Evolutionary conservation across 2,329 filamentous ascomycete species (phyloP).

Genomic region (Cordyceps javanica): DNA sequence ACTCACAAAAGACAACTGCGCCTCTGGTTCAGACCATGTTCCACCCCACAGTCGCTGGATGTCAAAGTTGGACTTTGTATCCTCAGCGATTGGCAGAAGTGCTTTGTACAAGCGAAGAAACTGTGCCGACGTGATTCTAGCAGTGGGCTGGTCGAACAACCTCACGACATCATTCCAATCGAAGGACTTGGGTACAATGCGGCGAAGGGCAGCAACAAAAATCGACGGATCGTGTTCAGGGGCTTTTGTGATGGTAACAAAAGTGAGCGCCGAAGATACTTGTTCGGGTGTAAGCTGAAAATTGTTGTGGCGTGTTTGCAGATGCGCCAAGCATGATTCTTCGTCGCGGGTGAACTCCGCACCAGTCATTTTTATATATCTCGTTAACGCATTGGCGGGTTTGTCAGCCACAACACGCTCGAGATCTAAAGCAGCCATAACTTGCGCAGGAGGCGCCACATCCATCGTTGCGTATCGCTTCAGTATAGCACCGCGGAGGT

Average conservation of each 20-base stretch:
- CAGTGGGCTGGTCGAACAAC: conserved; percentile 72
- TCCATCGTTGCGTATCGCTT: conserved; percentile 62
- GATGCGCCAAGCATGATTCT: conserved; percentile 53
- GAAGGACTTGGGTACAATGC: conserved; percentile 59
- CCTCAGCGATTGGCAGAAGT: conserved; percentile 63
- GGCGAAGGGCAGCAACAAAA: conserved; percentile 56
- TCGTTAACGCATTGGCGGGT: conserved; percentile 50
- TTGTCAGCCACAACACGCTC: conserved; percentile 57
- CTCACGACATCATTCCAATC: conserved; percentile 66
- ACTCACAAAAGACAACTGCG: conserved; percentile 88
- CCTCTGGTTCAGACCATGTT: conserved; percentile 76
- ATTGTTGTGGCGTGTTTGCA: conserved; percentile 46
- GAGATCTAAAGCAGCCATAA: conserved; percentile 65
- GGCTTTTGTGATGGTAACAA: conserved; percentile 53
- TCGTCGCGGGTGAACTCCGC: conserved; percentile 68
- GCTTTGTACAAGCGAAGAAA: conserved; percentile 78
- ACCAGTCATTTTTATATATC: conserved; percentile 69
- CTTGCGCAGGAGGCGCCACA: conserved; percentile 59
- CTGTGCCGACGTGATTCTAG: conserved; percentile 71
- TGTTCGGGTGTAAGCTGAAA: conserved; percentile 73
- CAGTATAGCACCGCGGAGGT: conserved; percentile 59
- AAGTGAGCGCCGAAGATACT: conserved; percentile 72
- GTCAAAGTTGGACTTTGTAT: conserved; percentile 53
- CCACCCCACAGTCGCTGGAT: conserved; percentile 89
- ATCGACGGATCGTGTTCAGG: conserved; percentile 46